Percentiles rank a stretch among this genome's conserved stretches.
phyloP scores from a whole-genome alignment of 2,329 filamentous ascomycete genomes.

The Penicillium sp. region DNA sequence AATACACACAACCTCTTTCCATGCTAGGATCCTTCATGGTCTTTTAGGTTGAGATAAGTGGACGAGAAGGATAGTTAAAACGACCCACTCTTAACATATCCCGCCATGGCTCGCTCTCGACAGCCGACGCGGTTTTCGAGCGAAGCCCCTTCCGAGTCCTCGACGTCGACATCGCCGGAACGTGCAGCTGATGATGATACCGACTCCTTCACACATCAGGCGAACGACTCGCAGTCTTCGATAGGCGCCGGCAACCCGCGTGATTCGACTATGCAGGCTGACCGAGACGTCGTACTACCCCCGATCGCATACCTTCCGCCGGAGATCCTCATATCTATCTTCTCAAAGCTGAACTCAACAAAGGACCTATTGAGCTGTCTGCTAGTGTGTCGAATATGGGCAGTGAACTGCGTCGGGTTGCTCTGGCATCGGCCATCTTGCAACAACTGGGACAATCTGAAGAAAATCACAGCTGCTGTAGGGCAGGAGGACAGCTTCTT shows the following conservation, averaged over 20 bases:
- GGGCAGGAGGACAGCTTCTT: slow-evolving; percentile 77
- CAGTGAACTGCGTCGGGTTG: slow-evolving; percentile 86
- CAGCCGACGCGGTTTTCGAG: slow-evolving; percentile 43
- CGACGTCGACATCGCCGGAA: slow-evolving; percentile 52
- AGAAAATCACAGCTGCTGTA: slow-evolving; percentile 79
- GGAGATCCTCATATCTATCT: slow-evolving; percentile 92
- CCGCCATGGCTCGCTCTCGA: slow-evolving; percentile 44
- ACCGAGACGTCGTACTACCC: slow-evolving; percentile 39
- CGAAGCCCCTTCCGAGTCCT: slow-evolving; percentile 49
- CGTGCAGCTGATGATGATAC: slow-evolving; percentile 82
- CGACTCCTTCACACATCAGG: slow-evolving; percentile 82
- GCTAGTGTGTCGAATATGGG: slow-evolving; percentile 94
- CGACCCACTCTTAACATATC: slow-evolving; percentile 6
- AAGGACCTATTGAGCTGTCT: slow-evolving; percentile 84
- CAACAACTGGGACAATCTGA: slow-evolving; percentile 81
- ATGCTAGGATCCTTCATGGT: slow-evolving; percentile 18
- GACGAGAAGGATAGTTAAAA: slow-evolving; percentile 8
- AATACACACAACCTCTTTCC: slow-evolving; percentile 1
- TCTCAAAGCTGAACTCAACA: slow-evolving; percentile 78
- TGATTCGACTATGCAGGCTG: slow-evolving; percentile 71
- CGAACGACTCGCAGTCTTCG: slow-evolving; percentile 91
- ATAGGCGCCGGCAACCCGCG: slow-evolving; percentile 79
- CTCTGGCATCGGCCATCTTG: slow-evolving; percentile 95
- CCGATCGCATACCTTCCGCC: slow-evolving; percentile 86
- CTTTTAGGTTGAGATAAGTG: slow-evolving; percentile 17